A percentile compares a stretch with the other conserved stretches of the same genome.
Evolutionary conservation across 2,329 filamentous ascomycete species (phyloP).

Genomic region (Beauveria sp.): DNA sequence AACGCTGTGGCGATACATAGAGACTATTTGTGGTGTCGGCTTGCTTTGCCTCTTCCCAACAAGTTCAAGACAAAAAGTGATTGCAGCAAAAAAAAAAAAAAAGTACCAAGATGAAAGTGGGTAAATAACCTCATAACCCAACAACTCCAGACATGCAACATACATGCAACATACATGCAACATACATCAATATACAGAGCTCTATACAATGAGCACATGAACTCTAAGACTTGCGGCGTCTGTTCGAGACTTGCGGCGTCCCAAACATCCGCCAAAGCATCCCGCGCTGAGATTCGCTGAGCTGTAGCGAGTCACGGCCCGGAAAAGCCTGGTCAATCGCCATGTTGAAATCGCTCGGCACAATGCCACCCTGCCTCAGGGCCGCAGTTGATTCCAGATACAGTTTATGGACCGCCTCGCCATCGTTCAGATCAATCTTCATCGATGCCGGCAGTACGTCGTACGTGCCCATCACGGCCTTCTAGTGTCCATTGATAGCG

Average conservation of each 20-base stretch:
- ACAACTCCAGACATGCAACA: conserved; percentile 11
- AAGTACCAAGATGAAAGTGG: neutral
- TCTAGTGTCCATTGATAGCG: conserved; percentile 38
- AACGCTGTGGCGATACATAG: too few species aligned
- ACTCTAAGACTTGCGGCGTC: neutral
- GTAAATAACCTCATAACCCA: neutral
- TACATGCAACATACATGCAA: conserved; percentile 12
- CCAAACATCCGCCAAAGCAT: neutral
- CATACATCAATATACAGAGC: conserved; percentile 12
- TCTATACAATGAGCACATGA: neutral
- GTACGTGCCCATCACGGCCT: conserved; percentile 16
- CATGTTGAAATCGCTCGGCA: neutral
- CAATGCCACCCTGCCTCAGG: neutral
- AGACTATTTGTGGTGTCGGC: too few species aligned
- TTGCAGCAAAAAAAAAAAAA: too few species aligned
- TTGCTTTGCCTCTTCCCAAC: too few species aligned
- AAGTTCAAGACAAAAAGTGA: too few species aligned
- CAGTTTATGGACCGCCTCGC: neutral
- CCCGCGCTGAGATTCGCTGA: neutral
- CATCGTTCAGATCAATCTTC: neutral
- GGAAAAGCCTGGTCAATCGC: neutral
- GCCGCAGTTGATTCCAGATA: neutral
- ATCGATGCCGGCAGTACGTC: neutral
- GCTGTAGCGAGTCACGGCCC: neutral
- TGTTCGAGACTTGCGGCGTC: neutral